A percentile compares a stretch with the other conserved stretches of the same genome.
Evolutionary conservation across 1,139 yeast genomes (phyloP).

Genomic region (Geotrichum phurueaensis): DNA sequence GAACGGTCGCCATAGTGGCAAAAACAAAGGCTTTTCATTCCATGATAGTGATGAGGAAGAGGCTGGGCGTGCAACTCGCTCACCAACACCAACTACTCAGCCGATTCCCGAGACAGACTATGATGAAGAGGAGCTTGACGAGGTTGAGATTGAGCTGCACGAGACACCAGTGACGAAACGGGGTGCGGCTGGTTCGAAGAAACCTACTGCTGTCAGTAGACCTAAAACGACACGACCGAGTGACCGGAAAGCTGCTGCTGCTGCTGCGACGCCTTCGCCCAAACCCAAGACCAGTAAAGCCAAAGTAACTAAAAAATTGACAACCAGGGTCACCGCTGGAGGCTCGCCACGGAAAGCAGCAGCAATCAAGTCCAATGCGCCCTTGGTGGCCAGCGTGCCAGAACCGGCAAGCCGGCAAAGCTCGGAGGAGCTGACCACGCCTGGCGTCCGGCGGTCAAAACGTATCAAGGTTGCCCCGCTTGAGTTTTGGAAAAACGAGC

Average conservation of each 20-base stretch:
- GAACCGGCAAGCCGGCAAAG: constrained; percentile 22
- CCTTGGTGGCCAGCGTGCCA: not conserved
- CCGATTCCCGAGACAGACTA: not conserved
- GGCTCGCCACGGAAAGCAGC: not conserved
- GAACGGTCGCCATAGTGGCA: not conserved
- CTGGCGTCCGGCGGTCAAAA: constrained; percentile 46
- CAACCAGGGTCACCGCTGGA: not conserved
- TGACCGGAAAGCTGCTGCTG: not conserved
- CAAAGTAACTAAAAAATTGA: not conserved
- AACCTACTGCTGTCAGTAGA: not conserved
- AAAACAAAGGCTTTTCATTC: not conserved
- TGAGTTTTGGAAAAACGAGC: constrained; percentile 82
- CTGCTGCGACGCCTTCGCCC: not conserved
- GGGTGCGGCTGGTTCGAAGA: not conserved
- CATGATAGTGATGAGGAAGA: not conserved
- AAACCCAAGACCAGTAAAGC: not conserved
- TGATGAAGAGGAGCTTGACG: not conserved
- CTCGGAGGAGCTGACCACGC: constrained; percentile 15
- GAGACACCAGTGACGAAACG: not conserved
- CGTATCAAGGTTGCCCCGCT: constrained; percentile 67
- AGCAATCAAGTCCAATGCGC: not conserved
- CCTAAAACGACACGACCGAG: not conserved
- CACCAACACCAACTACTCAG: not conserved
- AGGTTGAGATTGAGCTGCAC: not conserved
- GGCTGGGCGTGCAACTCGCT: not conserved